Conservation (phyloP, 768 basidiomycete genomes). For the Leucosporidium yakuticum region DNA sequence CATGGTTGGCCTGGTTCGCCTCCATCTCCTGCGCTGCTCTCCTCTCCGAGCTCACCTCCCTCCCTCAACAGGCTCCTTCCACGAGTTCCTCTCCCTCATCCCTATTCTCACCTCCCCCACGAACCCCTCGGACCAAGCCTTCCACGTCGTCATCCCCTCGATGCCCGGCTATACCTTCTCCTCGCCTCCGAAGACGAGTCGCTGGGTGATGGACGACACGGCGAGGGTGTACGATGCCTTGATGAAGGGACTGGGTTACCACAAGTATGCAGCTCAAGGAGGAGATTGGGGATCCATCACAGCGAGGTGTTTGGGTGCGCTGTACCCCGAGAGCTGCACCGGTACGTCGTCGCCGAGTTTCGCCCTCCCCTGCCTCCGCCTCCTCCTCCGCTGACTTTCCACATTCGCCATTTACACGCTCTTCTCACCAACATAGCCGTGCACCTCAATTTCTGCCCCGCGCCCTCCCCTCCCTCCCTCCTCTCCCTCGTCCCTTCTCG, state of each 20-base stretch:
- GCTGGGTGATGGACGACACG: slow-evolving; percentile 27
- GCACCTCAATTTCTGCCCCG: slow-evolving; percentile 31
- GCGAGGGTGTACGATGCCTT: slow-evolving; percentile 32
- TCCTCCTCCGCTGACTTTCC: too few relatives aligned
- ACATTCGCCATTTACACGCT: too few relatives aligned
- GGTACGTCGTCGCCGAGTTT: slow-evolving; percentile 3
- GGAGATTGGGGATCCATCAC: slow-evolving; percentile 24
- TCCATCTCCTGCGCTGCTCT: not conserved
- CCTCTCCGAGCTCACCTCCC: not conserved
- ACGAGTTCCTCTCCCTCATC: slow-evolving; percentile 36
- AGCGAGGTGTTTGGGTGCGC: slow-evolving; percentile 15
- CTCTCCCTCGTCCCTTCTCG: slow-evolving; percentile 12
- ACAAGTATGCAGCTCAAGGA: slow-evolving; percentile 18
- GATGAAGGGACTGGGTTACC: slow-evolving; percentile 31
- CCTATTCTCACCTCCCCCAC: slow-evolving; percentile 9
- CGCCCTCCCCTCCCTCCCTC: slow-evolving; percentile 1
- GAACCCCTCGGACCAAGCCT: slow-evolving; percentile 2
- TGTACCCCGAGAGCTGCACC: slow-evolving; percentile 17
- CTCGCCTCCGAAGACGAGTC: slow-evolving; percentile 12
- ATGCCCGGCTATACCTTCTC: slow-evolving; percentile 35
- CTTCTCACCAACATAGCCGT: too few relatives aligned
- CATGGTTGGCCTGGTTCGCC: slow-evolving; percentile 36
- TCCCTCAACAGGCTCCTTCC: slow-evolving; percentile 24
- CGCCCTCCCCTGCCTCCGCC: too few relatives aligned
- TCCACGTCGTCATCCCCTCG: slow-evolving; percentile 35